A percentile compares a stretch with the other conserved stretches of the same genome.
phyloP scores from a whole-genome alignment of 768 basidiomycete species.

The Nidularia pulvinata region DNA sequence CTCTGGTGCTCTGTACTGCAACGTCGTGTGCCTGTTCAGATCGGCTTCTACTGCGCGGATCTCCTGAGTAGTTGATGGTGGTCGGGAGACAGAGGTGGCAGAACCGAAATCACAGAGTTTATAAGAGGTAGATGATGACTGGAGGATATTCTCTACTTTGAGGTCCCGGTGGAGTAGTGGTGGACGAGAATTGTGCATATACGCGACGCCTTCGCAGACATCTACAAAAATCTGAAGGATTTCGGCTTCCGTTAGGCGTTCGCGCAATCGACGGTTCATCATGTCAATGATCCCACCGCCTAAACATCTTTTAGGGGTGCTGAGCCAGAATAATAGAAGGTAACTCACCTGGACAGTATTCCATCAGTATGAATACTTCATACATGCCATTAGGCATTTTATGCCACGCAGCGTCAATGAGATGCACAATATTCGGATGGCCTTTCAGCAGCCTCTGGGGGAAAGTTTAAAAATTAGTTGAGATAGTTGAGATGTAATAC shows the following conservation, averaged over 20 bases:
- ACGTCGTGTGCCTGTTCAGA: slow-evolving; percentile 91
- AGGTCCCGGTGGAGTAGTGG: slow-evolving; percentile 95
- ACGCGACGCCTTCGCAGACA: slow-evolving; percentile 95
- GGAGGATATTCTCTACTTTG: slow-evolving; percentile 98
- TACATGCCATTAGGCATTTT: slow-evolving; percentile 80
- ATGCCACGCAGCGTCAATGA: slow-evolving; percentile 95
- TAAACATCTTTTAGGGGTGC: slow-evolving; percentile 16
- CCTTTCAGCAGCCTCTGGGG: slow-evolving; percentile 84
- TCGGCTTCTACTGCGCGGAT: slow-evolving; percentile 88
- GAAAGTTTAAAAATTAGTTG: slow-evolving; percentile 21
- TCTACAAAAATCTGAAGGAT: slow-evolving; percentile 98
- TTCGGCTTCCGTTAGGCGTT: slow-evolving; percentile 93
- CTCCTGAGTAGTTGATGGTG: slow-evolving; percentile 81
- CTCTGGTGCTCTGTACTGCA: slow-evolving; percentile 98
- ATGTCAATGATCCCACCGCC: slow-evolving; percentile 99
- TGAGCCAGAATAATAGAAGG: background rate
- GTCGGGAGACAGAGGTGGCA: slow-evolving; percentile 72
- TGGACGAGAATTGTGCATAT: slow-evolving; percentile 93
- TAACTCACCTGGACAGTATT: slow-evolving; percentile 84
- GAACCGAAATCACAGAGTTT: slow-evolving; percentile 99
- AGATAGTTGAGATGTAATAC: slow-evolving; percentile 13
- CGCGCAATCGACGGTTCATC: slow-evolving; percentile 96
- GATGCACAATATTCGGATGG: slow-evolving; percentile 94
- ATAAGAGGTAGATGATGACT: slow-evolving; percentile 80
- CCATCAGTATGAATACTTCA: slow-evolving; percentile 99